A percentile compares a stretch with the other conserved stretches of the same genome.
These are phyloP conservation scores for Clavispora fructus DNA, from an alignment of 805 yeast genomes.

Conservation along the genomic window DNA sequence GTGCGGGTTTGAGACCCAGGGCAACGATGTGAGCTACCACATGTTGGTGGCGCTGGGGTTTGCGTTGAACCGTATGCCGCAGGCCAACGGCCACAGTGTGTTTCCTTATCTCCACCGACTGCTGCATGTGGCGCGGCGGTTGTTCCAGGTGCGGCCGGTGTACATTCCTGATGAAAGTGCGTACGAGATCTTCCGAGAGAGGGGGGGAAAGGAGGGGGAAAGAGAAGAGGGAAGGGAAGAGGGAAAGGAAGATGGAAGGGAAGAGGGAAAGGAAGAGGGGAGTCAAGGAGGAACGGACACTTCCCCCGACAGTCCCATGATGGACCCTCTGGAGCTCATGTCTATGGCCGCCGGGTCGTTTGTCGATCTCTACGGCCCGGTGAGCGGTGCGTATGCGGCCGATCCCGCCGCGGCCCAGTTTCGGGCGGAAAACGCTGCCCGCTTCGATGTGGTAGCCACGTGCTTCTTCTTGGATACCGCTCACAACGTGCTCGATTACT, in stretches of 20 bases:
- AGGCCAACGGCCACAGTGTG: slow-evolving; percentile 35
- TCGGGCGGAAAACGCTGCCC: slow-evolving; percentile 31
- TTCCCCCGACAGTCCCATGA: slow-evolving; percentile 5
- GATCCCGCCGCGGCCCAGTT: slow-evolving; percentile 39
- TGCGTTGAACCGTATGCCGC: slow-evolving; percentile 43
- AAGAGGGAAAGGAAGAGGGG: too few relatives aligned
- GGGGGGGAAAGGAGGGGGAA: neutral
- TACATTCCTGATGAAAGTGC: slow-evolving; percentile 51
- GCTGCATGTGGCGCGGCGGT: slow-evolving; percentile 41
- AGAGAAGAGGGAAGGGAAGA: neutral
- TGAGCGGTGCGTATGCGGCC: slow-evolving; percentile 29
- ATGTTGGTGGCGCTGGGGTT: slow-evolving; percentile 56
- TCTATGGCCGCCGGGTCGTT: slow-evolving; percentile 73
- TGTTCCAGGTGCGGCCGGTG: slow-evolving; percentile 46
- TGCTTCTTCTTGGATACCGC: slow-evolving; percentile 65
- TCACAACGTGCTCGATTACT: slow-evolving; percentile 51
- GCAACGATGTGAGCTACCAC: slow-evolving; percentile 62
- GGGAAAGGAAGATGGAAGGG: too few relatives aligned
- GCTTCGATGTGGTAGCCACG: slow-evolving; percentile 46
- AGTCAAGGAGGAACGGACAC: too few relatives aligned
- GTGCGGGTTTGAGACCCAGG: slow-evolving; percentile 57
- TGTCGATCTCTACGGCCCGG: slow-evolving; percentile 59
- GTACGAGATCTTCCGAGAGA: slow-evolving; percentile 19
- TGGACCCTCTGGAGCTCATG: slow-evolving; percentile 40
- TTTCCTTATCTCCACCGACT: slow-evolving; percentile 53